Conservation (phyloP, 2,329 filamentous ascomycete species). For the Sporothrix protearum region DNA sequence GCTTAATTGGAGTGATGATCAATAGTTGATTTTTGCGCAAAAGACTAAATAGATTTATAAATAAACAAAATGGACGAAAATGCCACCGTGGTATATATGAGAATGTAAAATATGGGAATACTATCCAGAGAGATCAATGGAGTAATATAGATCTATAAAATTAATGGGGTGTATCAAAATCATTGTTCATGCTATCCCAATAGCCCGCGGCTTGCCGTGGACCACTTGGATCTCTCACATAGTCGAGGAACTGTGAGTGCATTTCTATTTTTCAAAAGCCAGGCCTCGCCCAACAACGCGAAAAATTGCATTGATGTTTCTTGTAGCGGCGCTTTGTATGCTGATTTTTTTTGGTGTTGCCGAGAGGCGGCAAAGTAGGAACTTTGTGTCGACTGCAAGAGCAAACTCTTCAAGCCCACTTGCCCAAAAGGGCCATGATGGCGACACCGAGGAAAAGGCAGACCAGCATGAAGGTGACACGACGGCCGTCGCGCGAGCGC, state of each 20-base stretch:
- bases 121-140: neutral
- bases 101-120: neutral
- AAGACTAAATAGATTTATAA: neutral
- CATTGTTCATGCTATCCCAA: neutral
- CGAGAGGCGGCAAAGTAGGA: neutral
- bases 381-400: neutral
- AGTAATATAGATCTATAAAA: neutral
- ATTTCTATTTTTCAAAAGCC: slow-evolving; percentile 8
- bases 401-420: slow-evolving; percentile 65
- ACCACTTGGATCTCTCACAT: neutral
- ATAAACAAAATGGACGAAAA: neutral
- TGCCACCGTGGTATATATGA: slow-evolving; percentile 5
- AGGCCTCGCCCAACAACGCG: neutral
- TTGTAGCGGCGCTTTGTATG: neutral
- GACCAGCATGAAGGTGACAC: slow-evolving; percentile 65
- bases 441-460: slow-evolving; percentile 71
- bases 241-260: neutral
- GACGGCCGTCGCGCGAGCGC: slow-evolving; percentile 72
- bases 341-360: neutral
- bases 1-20: no score
- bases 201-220: neutral
- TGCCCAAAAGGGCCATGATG: slow-evolving; percentile 78
- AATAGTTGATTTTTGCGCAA: neutral
- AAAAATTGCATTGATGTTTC: neutral
- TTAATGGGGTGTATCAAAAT: neutral